These are phyloP conservation scores for Yamadazyma diddensiae DNA, from an alignment of 1,139 yeast species.

Conservation along the genomic window DNA sequence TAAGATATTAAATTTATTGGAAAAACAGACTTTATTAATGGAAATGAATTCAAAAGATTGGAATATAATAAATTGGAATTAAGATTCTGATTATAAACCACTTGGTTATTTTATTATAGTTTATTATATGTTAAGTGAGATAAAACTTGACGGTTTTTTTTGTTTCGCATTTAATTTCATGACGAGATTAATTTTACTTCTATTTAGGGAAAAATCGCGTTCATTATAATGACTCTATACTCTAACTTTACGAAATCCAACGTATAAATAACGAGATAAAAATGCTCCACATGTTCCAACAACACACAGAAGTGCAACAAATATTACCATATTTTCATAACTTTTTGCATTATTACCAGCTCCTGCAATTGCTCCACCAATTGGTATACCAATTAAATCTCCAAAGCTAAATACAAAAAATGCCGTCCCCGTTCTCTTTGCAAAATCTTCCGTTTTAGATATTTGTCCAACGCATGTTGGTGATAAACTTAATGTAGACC, in stretches of 20 bases:
- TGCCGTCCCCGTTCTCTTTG: conserved; percentile 29
- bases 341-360: conserved; percentile 14
- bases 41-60: too few species aligned
- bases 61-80: too few species aligned
- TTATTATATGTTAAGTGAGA: too few species aligned
- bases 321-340: conserved; percentile 28
- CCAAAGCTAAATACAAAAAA: conserved; percentile 32
- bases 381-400: conserved; percentile 33
- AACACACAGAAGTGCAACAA: conserved; percentile 23
- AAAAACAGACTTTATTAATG: too few species aligned
- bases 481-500: conserved; percentile 30
- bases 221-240: conserved; percentile 3
- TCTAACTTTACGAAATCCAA: conserved; percentile 16
- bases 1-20: neutral
- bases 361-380: conserved; percentile 34
- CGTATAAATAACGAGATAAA: conserved; percentile 24
- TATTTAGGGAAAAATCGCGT: conserved; percentile 1
- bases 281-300: conserved; percentile 26
- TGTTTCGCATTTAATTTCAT: neutral
- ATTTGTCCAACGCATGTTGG: conserved; percentile 57
- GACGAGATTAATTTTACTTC: neutral
- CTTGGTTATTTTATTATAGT: too few species aligned
- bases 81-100: too few species aligned
- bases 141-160: too few species aligned
- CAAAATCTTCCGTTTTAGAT: conserved; percentile 51